phyloP scores from a whole-genome alignment of 352 stramenopile genomes.

The Globisporangium spiculum region DNA sequence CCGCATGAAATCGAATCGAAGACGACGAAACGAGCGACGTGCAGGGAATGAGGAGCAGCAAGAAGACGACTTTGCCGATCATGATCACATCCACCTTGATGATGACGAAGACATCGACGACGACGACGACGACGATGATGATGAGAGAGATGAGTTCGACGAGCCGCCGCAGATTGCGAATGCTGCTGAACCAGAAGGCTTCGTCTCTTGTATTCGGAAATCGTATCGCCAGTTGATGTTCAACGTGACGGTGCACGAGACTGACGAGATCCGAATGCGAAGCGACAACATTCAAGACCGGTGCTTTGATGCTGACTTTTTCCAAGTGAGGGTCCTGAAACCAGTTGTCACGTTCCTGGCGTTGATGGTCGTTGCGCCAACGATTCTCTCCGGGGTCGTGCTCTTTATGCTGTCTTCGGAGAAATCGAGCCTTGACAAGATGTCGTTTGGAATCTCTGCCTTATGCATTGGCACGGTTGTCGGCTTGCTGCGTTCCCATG shows the following conservation, averaged over 20 bases:
- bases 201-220: conserved; percentile 54
- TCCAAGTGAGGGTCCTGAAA: conserved; percentile 59
- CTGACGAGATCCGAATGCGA: conserved; percentile 54
- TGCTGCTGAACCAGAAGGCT: conserved; percentile 27
- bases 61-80: conserved; percentile 22
- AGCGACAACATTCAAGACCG: conserved; percentile 54
- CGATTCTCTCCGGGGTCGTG: conserved; percentile 41
- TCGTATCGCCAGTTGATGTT: conserved; percentile 72
- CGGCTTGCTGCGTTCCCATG: conserved; percentile 42
- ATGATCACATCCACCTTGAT: conserved; percentile 34
- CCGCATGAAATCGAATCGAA: conserved; percentile 39
- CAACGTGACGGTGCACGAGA: conserved; percentile 69
- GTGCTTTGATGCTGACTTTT: conserved; percentile 72
- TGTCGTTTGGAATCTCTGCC: conserved; percentile 50
- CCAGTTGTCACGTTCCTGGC: conserved; percentile 49
- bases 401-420: conserved; percentile 39
- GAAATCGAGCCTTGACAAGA: conserved; percentile 41
- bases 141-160: conserved; percentile 24
- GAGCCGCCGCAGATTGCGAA: conserved; percentile 8
- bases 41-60: conserved; percentile 14
- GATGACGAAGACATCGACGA: conserved; percentile 41
- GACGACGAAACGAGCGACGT: conserved; percentile 34
- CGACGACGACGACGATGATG: conserved; percentile 20
- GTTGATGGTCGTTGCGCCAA: conserved; percentile 52
- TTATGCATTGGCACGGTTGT: conserved; percentile 38